Base-by-base conservation (phyloP, 306 rosid species). In the Lablab purpureus region DNA sequence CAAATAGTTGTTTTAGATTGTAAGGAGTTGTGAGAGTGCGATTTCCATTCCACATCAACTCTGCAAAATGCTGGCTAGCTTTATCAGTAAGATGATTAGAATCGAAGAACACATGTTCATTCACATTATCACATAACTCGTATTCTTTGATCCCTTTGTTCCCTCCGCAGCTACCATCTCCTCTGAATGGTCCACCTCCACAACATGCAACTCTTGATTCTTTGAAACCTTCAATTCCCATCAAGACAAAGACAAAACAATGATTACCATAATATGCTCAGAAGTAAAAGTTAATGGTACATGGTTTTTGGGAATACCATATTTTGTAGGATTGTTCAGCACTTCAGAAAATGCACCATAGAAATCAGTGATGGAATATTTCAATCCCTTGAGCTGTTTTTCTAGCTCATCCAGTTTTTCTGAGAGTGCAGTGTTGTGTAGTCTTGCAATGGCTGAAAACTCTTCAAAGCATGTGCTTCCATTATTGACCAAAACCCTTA, bases 331-430 rank as follows among this genome's bases (percentile, higher is more conserved):
- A 51, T 74, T 1, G 0, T 60, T 27, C 1, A 74, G n/a, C 46
- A 84, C 76, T 58, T 76, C 56, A 13, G 37, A 10, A 0, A 32
- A 3, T 65, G 60, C 13, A 70, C 5, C 30, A 17, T 78, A 73
- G 2, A 63, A 49, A 77, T 89, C 80, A 2, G 25, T 40, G 6
- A 72, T 4, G 6, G 93, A 85, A 69, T 84, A 87, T 59, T 81
- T 86, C 80, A 91, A 84, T 50, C 89, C 88, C 49, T 23, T 2
- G 43, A 84, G 90, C 36, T 79, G 40, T 41, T 43, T 62, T 34
- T 84, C 43, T 40, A 87, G 80, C 67, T 72, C 50, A 4, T 19
- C 41, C 0, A 88, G 76, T 75, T 10, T 68, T 60, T 55, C 5
- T 36, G 79, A 37, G 46, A 88, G 84, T 49, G 18, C 62, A 41